Base-by-base conservation (phyloP, 2,329 filamentous ascomycete species). In the Pseudocercospora fuligena region DNA sequence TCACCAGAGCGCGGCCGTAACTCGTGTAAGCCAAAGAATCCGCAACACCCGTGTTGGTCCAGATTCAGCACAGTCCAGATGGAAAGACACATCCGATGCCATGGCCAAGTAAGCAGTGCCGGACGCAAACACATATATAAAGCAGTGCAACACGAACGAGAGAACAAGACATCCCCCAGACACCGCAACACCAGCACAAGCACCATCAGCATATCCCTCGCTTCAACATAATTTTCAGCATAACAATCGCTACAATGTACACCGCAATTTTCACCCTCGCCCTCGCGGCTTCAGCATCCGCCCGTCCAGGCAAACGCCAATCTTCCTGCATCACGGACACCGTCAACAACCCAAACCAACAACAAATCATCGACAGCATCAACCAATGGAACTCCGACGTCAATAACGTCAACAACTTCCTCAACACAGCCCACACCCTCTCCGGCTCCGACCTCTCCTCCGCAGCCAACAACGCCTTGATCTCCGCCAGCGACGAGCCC, bases 401-500 rank as follows among this genome's bases (percentile, higher is more conserved):
- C 67, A 79, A 78, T 60, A 89, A 84, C 8, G 82, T 88, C 43
- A 81, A 83, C 63, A 78, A 84, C 29, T 78, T 92, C 60, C 78
- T 92, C 49, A 80, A 82, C 27, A 78, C 86, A 54, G 79, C 90
- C 1, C 64, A 75, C 60, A 88, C 84, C 6, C 82, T 88, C 40
- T 81, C 82, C 63, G 78, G 84, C 27, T 77, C 92, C 58, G 78
- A 91, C 43, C 80, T 82, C 23, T 78, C 86, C 51, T 79, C 90
- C 1, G 25, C 25, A 6, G 66, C 65, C 46, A 43, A 57, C 19
- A 59, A 60, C 11, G 67, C 68, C 16, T 46, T 66, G 1, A 53
- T 58, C 40, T 59, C 60, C 27, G 71, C 71, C 23, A 54, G 63
- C 14, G 71, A 73, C 63, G 71, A 73, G 58, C 70, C 71, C 3